Conservation (phyloP, 2,329 filamentous ascomycete species). For the Colletotrichum cuscutae region DNA sequence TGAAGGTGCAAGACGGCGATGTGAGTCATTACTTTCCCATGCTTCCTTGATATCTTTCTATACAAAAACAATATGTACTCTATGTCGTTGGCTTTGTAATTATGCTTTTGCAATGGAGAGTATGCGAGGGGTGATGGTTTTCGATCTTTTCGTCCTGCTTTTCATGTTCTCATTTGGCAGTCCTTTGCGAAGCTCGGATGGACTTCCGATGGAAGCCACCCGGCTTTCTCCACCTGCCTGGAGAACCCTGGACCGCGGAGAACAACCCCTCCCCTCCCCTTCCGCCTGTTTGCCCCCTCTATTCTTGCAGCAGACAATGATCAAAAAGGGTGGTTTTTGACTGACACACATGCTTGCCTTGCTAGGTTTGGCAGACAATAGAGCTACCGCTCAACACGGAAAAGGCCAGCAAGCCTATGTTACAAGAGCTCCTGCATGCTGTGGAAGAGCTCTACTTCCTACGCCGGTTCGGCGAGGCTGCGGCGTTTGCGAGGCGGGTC, state of each 20-base stretch:
- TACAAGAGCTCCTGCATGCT: slow-evolving; percentile 64
- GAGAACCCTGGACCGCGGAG: neutral
- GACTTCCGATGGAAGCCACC: neutral
- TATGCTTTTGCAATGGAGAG: neutral
- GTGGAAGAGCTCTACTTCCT: slow-evolving; percentile 69
- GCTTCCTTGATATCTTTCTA: neutral
- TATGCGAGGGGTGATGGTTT: neutral
- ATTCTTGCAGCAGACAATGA: no score
- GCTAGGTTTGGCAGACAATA: slow-evolving; percentile 56
- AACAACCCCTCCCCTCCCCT: neutral
- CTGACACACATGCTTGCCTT: no score
- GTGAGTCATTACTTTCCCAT: slow-evolving; percentile 46
- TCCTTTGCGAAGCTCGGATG: neutral
- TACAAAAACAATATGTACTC: neutral
- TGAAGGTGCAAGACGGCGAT: slow-evolving; percentile 65
- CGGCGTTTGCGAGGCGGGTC: slow-evolving; percentile 50
- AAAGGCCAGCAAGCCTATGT: slow-evolving; percentile 54
- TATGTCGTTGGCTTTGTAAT: neutral
- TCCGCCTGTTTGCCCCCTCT: neutral
- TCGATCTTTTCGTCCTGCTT: neutral
- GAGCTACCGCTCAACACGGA: slow-evolving; percentile 49
- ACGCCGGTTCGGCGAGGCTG: slow-evolving; percentile 56
- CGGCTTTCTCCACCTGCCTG: neutral
- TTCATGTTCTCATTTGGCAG: neutral
- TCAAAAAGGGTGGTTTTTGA: no score